Percentiles rank a stretch among this genome's conserved stretches.
Evolutionary conservation across 257 asterid species (phyloP).

Genomic region (Fraxinus americana): DNA sequence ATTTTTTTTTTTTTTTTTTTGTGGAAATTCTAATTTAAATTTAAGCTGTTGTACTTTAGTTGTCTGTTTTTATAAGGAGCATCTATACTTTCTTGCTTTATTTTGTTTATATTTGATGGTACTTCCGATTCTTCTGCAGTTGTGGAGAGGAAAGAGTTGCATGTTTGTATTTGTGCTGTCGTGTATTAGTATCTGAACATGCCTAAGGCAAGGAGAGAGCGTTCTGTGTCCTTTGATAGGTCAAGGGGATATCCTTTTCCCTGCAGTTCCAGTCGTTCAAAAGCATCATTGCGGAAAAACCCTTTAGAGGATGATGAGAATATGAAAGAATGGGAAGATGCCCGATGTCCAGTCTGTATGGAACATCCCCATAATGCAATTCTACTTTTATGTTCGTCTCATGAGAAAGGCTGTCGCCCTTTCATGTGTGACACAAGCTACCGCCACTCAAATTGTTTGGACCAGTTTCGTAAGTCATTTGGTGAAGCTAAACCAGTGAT

Average conservation of each 20-base stretch:
- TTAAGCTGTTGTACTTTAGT: not conserved
- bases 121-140: constrained; percentile 13
- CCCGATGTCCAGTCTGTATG: constrained; percentile 93
- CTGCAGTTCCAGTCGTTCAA: constrained; percentile 57
- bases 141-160: constrained; percentile 11
- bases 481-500: constrained; percentile 36
- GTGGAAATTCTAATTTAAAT: not conserved
- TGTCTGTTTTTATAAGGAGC: not conserved
- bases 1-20: not conserved
- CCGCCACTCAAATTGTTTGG: constrained; percentile 90
- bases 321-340: constrained; percentile 77
- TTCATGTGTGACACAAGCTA: constrained; percentile 97
- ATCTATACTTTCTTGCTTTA: not conserved
- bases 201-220: constrained; percentile 81
- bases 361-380: constrained; percentile 94
- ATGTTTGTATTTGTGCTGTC: constrained; percentile 11
- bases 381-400: constrained; percentile 82
- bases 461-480: constrained; percentile 72
- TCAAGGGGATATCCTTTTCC: constrained; percentile 62
- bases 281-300: constrained; percentile 36
- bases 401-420: constrained; percentile 86
- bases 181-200: constrained; percentile 32
- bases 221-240: constrained; percentile 68
- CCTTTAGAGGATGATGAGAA: constrained; percentile 64
- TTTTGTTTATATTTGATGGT: constrained; percentile 16